Evolutionary conservation across 2,329 filamentous ascomycete genomes (phyloP).

Genomic region (Ascochyta viciae-villosae): DNA sequence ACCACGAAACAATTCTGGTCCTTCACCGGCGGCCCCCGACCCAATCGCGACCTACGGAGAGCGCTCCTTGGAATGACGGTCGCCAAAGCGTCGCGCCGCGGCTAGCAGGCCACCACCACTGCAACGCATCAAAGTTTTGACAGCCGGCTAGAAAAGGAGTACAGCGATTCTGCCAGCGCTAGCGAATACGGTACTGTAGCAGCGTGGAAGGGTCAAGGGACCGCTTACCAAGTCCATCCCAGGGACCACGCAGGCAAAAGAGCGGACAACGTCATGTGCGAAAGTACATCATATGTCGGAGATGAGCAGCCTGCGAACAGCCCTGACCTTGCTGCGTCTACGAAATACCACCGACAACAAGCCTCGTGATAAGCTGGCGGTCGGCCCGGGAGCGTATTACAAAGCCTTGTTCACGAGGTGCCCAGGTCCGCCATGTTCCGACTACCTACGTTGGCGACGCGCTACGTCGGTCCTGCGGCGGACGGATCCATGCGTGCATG

Average conservation of each 20-base stretch:
- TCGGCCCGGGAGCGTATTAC: neutral
- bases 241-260: too few species aligned
- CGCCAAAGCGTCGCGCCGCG: neutral
- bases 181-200: neutral
- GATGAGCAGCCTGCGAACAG: neutral
- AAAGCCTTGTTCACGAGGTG: neutral
- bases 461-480: slow-evolving; percentile 9
- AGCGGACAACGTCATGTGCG: too few species aligned
- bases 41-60: slow-evolving; percentile 6
- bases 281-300: neutral
- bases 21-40: neutral
- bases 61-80: neutral
- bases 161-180: slow-evolving; percentile 2
- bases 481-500: slow-evolving; percentile 6
- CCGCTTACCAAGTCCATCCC: too few species aligned
- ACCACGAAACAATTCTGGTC: neutral
- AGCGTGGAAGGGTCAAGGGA: too few species aligned
- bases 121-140: slow-evolving; percentile 3
- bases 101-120: neutral
- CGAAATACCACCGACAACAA: neutral
- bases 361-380: neutral
- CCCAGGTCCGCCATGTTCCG: slow-evolving; percentile 2
- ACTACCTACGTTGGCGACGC: neutral
- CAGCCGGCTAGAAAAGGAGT: slow-evolving; percentile 2
- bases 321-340: neutral